phyloP scores from a whole-genome alignment of 805 yeast species.

The Jamesozyma hellenica region DNA sequence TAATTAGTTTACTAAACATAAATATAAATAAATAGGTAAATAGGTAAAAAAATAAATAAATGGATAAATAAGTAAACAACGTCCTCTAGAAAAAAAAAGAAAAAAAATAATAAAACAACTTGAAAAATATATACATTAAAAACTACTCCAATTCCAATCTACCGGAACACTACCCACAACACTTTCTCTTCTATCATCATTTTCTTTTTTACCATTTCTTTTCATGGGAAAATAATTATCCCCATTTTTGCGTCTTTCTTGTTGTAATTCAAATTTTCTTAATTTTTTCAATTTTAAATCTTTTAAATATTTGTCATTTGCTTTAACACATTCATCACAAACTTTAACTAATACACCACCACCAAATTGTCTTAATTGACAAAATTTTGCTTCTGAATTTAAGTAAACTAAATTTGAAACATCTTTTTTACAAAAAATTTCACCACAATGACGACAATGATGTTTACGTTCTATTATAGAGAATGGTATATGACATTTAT shows the following conservation, averaged over 20 bases:
- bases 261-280: slow-evolving; percentile 3
- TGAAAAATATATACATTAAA: too few species aligned
- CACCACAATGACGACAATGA: slow-evolving; percentile 82
- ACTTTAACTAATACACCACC: slow-evolving; percentile 57
- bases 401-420: slow-evolving; percentile 46
- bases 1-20: too few species aligned
- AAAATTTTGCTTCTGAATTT: slow-evolving; percentile 48
- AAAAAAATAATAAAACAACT: too few species aligned
- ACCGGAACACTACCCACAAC: slow-evolving; percentile 51
- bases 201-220: neutral
- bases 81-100: too few species aligned
- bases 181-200: slow-evolving; percentile 16
- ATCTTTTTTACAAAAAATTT: slow-evolving; percentile 65
- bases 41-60: too few species aligned
- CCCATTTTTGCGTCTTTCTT: neutral
- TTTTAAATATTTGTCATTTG: slow-evolving; percentile 41
- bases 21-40: too few species aligned
- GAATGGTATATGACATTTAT: slow-evolving; percentile 56
- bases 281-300: slow-evolving; percentile 15
- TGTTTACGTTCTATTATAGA: slow-evolving; percentile 72
- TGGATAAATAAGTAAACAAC: too few species aligned
- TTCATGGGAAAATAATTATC: slow-evolving; percentile 3
- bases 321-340: slow-evolving; percentile 55
- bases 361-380: slow-evolving; percentile 7
- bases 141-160: slow-evolving; percentile 75